Evolutionary conservation across 768 basidiomycete genomes (phyloP).

Genomic region (Amanita polypyramis): DNA sequence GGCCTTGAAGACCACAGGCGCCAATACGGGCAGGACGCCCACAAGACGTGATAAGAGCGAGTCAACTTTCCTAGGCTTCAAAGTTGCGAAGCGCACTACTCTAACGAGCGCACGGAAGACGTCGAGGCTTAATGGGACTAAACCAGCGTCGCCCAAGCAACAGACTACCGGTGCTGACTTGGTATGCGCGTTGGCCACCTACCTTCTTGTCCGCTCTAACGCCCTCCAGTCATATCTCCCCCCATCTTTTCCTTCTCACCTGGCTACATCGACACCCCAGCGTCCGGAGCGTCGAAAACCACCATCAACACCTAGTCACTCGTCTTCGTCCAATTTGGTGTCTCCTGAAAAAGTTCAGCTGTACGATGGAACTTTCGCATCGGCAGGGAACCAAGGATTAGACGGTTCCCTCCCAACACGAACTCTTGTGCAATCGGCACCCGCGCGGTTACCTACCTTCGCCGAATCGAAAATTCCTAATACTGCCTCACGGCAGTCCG

Average conservation of each 20-base stretch:
- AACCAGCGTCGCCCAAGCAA: not conserved
- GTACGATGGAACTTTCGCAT: not conserved
- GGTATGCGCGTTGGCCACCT: not conserved
- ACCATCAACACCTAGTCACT: constrained; percentile 24
- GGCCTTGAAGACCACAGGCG: not conserved
- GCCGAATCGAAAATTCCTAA: not conserved
- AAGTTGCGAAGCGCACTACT: constrained; percentile 30
- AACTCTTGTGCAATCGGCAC: not conserved
- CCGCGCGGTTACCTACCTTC: not conserved
- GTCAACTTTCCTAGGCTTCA: constrained; percentile 20
- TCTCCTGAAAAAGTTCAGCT: constrained; percentile 9
- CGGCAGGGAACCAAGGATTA: not conserved
- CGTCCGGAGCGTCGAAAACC: constrained; percentile 26
- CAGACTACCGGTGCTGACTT: not conserved
- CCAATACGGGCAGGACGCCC: constrained; percentile 6
- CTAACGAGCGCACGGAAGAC: constrained; percentile 16
- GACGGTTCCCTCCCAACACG: not conserved
- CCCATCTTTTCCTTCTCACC: constrained; percentile 43
- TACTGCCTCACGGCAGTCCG: not conserved
- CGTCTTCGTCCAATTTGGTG: constrained; percentile 19
- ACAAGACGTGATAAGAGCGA: constrained; percentile 3
- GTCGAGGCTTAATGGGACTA: not conserved
- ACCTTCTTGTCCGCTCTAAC: not conserved
- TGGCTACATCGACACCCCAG: constrained; percentile 44
- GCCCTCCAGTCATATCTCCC: constrained; percentile 33